Evolutionary conservation across 495 filamentous ascomycete species (phyloP).

Genomic region (Podospora conica): DNA sequence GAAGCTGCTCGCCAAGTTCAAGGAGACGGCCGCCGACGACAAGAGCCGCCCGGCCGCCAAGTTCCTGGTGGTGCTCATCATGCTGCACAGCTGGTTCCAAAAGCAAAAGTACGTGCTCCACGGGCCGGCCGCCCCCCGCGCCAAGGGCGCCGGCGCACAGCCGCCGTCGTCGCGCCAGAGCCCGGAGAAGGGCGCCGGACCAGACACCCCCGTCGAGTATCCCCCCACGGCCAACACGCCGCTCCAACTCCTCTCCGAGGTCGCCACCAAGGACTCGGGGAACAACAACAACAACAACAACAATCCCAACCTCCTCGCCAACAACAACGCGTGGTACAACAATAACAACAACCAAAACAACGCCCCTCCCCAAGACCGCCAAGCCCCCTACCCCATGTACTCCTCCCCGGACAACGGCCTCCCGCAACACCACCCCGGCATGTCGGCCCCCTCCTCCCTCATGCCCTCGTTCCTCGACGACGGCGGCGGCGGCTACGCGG

Average conservation of each 20-base stretch:
- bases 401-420: neutral
- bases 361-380: neutral
- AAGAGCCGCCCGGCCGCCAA: conserved; percentile 65
- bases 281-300: conserved; percentile 15
- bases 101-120: conserved; percentile 31
- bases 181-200: neutral
- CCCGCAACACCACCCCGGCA: conserved; percentile 5
- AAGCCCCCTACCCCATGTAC: neutral
- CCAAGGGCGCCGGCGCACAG: neutral
- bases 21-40: conserved; percentile 54
- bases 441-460: neutral
- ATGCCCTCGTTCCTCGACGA: neutral
- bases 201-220: conserved; percentile 9
- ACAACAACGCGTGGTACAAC: conserved; percentile 4
- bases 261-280: conserved; percentile 56
- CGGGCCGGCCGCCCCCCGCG: neutral
- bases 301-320: conserved; percentile 8
- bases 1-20: conserved; percentile 59
- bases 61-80: conserved; percentile 66
- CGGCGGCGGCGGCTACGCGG: conserved; percentile 10
- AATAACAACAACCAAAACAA: neutral
- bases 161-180: conserved; percentile 5
- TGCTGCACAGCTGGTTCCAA: conserved; percentile 69
- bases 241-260: conserved; percentile 61
- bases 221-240: conserved; percentile 44